These are phyloP conservation scores for Phytophthora melonis DNA, from an alignment of 352 stramenopile genomes.

Conservation along the genomic window DNA sequence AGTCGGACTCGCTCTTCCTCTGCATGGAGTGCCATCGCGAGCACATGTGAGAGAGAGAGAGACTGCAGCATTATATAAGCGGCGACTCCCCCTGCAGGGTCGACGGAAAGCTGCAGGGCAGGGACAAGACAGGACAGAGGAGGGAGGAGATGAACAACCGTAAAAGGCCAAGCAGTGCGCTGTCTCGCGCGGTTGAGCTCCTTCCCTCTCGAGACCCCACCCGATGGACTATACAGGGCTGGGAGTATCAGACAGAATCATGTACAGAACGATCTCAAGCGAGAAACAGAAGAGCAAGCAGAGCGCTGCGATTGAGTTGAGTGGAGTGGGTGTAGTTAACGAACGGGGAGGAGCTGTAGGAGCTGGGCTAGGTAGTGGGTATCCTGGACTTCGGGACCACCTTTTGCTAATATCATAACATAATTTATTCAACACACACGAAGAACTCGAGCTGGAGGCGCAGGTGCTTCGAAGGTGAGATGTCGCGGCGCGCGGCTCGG, in stretches of 20 bases:
- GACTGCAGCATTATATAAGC: background rate
- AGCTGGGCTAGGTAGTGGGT: too few species aligned
- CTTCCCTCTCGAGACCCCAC: conserved; percentile 14
- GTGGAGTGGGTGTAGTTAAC: conserved; percentile 8
- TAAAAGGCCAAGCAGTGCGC: conserved; percentile 33
- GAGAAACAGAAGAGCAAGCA: background rate
- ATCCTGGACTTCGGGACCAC: too few species aligned
- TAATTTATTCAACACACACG: conserved; percentile 40
- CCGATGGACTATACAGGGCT: background rate
- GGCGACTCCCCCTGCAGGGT: background rate
- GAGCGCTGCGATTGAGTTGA: too few species aligned
- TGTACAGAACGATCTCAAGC: conserved; percentile 25
- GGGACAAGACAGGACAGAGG: conserved; percentile 8
- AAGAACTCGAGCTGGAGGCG: conserved; percentile 12
- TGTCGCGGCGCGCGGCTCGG: conserved; percentile 17
- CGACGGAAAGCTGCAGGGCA: background rate
- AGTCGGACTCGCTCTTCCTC: conserved; percentile 76
- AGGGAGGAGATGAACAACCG: background rate
- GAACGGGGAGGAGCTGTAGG: conserved; percentile 6
- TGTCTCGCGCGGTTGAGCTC: conserved; percentile 6
- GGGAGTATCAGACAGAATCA: conserved; percentile 23
- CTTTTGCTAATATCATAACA: conserved; percentile 48
- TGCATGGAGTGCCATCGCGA: conserved; percentile 89
- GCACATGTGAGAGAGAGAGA: conserved; percentile 52
- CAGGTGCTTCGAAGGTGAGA: conserved; percentile 19